Conservation (phyloP, 306 rosid species). For the Citrullus amarus region DNA sequence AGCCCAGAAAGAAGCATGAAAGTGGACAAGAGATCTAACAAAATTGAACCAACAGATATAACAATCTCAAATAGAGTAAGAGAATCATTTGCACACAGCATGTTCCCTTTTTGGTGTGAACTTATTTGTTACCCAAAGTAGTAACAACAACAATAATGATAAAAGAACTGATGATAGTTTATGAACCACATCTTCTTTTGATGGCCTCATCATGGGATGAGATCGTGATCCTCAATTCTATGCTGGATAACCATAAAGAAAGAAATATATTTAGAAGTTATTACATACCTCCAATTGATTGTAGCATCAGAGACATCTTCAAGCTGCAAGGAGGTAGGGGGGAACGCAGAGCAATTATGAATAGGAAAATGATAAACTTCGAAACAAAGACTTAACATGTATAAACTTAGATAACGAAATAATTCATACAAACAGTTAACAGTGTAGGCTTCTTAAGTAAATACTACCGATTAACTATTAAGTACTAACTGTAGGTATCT, state of each 20-base stretch:
- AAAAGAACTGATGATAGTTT: neutral
- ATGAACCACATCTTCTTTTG: neutral
- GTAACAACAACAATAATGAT: neutral
- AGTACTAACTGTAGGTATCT: neutral
- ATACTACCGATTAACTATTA: neutral
- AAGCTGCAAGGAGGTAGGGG: constrained; percentile 20
- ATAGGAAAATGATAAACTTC: neutral
- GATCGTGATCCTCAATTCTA: neutral
- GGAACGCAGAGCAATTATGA: neutral
- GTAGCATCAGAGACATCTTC: constrained; percentile 18
- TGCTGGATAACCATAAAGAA: neutral
- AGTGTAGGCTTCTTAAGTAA: neutral
- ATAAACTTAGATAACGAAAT: neutral
- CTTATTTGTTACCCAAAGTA: neutral
- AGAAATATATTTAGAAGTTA: neutral
- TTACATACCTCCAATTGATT: constrained; percentile 18
- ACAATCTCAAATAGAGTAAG: neutral
- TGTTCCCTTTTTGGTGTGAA: neutral
- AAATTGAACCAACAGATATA: neutral
- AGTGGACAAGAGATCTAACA: too few relatives aligned
- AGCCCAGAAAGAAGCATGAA: too few relatives aligned
- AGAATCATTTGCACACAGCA: constrained; percentile 9
- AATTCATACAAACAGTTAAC: neutral
- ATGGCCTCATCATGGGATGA: neutral
- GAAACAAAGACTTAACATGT: neutral